Evolutionary conservation across 2,329 filamentous ascomycete species (phyloP).

Genomic region (Microcyclosporella mali): DNA sequence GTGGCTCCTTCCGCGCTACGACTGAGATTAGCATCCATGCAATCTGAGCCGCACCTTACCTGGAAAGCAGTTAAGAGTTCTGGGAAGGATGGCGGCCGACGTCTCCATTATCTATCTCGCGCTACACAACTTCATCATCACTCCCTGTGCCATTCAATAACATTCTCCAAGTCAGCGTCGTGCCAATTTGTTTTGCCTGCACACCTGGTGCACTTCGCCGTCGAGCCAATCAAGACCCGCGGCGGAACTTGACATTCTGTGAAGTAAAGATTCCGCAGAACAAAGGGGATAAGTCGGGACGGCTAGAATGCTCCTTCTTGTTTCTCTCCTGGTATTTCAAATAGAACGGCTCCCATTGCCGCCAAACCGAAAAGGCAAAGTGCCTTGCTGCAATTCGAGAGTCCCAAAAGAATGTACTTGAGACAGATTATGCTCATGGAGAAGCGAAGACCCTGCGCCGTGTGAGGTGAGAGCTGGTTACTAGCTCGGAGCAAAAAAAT

Average conservation of each 20-base stretch:
- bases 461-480: slow-evolving; percentile 9
- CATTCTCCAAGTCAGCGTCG: slow-evolving; percentile 3
- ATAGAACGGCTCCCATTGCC: neutral
- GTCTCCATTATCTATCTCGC: slow-evolving; percentile 6
- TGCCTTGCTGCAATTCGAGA: slow-evolving; percentile 4
- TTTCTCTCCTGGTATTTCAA: neutral
- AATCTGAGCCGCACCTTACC: too few species aligned
- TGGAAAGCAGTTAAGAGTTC: too few species aligned
- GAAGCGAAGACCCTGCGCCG: slow-evolving; percentile 9
- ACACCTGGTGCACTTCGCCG: slow-evolving; percentile 5
- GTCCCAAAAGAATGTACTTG: slow-evolving; percentile 6
- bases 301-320: slow-evolving; percentile 2
- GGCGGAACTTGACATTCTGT: slow-evolving; percentile 8
- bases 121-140: slow-evolving; percentile 6
- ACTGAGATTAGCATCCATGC: too few species aligned
- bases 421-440: slow-evolving; percentile 3
- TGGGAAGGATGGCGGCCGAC: slow-evolving; percentile 7
- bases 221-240: neutral
- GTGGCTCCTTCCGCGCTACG: too few species aligned
- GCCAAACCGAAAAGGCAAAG: neutral
- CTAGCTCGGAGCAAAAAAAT: slow-evolving; percentile 5
- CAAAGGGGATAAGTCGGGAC: slow-evolving; percentile 1
- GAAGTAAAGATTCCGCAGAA: slow-evolving; percentile 5
- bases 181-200: slow-evolving; percentile 7
- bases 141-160: slow-evolving; percentile 3